These are phyloP conservation scores for Corrigiola litoralis DNA, from an alignment of 179 eudicot genomes.

Conservation along the genomic window DNA sequence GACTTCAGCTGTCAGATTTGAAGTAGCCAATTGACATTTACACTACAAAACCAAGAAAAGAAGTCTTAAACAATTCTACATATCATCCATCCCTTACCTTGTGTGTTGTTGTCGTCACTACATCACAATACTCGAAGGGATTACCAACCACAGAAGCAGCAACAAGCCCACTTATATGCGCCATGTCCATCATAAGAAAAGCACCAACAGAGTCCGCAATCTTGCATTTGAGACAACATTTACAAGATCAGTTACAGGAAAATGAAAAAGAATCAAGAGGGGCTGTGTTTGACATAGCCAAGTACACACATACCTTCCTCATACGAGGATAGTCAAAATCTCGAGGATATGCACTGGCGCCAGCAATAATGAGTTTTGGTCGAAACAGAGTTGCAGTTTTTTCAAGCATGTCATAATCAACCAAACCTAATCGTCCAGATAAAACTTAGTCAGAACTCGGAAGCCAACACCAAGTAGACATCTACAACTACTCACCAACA, in stretches of 20 bases:
- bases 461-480: not conserved
- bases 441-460: constrained; percentile 3
- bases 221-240: constrained; percentile 27
- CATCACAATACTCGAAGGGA: constrained; percentile 89
- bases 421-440: constrained; percentile 46
- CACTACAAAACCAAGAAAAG: not conserved
- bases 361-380: constrained; percentile 86
- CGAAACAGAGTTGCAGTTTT: constrained; percentile 76
- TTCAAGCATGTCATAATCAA: constrained; percentile 95
- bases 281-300: not conserved
- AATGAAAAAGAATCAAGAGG: not conserved
- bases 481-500: not conserved
- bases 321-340: constrained; percentile 90
- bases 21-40: not conserved
- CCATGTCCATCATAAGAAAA: constrained; percentile 97
- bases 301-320: constrained; percentile 55
- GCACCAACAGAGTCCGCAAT: constrained; percentile 87
- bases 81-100: constrained; percentile 45
- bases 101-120: constrained; percentile 92
- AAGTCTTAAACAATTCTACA: not conserved
- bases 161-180: constrained; percentile 94
- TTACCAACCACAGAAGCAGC: constrained; percentile 85
- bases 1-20: too few relatives aligned
- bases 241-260: constrained; percentile 11
- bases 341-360: constrained; percentile 94